phyloP scores from a whole-genome alignment of 2,329 filamentous ascomycete genomes.

The Aureobasidium sp. region DNA sequence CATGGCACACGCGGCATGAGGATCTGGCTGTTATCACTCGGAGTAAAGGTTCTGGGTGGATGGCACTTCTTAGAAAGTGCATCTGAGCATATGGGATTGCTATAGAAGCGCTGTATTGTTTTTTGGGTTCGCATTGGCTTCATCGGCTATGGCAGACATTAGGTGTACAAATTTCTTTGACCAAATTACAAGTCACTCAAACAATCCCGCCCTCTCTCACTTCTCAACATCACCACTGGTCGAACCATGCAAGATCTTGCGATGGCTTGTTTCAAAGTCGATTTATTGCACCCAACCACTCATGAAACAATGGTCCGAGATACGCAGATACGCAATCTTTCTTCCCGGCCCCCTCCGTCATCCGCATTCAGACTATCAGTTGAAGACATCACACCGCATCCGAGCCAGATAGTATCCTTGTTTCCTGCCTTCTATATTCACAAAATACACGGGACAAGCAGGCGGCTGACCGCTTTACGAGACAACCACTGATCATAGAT shows the following conservation, averaged over 20 bases:
- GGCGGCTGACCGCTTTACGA: not conserved
- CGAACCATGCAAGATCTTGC: not conserved
- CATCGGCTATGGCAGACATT: not conserved
- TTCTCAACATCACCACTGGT: not conserved
- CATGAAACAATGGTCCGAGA: slow-evolving; percentile 4
- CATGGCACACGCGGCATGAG: not conserved
- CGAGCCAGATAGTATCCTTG: not conserved
- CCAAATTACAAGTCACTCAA: not conserved
- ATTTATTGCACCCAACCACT: not conserved
- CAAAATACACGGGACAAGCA: not conserved
- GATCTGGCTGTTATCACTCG: not conserved
- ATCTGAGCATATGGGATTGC: not conserved
- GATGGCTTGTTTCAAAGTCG: not conserved
- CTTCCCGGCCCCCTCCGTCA: slow-evolving; percentile 4
- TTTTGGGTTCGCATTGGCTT: not conserved
- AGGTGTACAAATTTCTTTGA: slow-evolving; percentile 1
- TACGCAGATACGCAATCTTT: not conserved
- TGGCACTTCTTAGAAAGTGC: not conserved
- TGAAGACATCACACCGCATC: not conserved
- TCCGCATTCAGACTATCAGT: not conserved
- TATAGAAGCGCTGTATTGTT: slow-evolving; percentile 2
- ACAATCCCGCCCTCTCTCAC: not conserved
- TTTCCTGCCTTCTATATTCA: not conserved
- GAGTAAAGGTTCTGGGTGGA: not conserved
- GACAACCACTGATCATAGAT: not conserved